Conservation (phyloP, 305 asterid species). For the Solanum chacoense region DNA sequence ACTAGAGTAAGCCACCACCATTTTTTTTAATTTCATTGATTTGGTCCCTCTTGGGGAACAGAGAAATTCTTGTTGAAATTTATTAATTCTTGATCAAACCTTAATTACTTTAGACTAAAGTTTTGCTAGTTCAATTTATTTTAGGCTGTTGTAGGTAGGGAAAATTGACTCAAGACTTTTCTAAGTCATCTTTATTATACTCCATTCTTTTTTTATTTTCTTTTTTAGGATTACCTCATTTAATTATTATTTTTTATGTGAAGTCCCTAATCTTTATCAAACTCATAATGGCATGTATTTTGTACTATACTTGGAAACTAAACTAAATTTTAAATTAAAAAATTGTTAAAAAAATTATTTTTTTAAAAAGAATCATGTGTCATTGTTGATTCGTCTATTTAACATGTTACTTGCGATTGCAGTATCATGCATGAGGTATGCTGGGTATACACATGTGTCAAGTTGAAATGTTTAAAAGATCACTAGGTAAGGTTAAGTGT, state of each 20-base stretch:
- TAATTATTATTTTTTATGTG: background rate
- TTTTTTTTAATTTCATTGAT: background rate
- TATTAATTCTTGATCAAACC: background rate
- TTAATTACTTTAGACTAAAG: background rate
- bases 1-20: background rate
- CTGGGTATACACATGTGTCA: background rate
- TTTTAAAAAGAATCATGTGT: background rate
- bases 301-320: background rate
- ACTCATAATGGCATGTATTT: background rate
- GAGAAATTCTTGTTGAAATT: background rate
- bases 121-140: background rate
- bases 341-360: background rate
- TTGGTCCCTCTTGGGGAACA: background rate
- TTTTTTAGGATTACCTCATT: background rate
- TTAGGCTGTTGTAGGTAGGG: background rate
- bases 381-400: background rate
- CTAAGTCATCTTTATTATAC: background rate
- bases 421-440: background rate
- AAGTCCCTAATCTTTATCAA: background rate
- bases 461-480: background rate
- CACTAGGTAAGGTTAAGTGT: background rate
- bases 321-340: background rate
- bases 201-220: background rate
- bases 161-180: background rate
- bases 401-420: background rate